A percentile compares a stretch with the other conserved stretches of the same genome.
These are phyloP conservation scores for Debaryomyces subglobosus DNA, from an alignment of 1,139 yeast species.

Conservation along the genomic window DNA sequence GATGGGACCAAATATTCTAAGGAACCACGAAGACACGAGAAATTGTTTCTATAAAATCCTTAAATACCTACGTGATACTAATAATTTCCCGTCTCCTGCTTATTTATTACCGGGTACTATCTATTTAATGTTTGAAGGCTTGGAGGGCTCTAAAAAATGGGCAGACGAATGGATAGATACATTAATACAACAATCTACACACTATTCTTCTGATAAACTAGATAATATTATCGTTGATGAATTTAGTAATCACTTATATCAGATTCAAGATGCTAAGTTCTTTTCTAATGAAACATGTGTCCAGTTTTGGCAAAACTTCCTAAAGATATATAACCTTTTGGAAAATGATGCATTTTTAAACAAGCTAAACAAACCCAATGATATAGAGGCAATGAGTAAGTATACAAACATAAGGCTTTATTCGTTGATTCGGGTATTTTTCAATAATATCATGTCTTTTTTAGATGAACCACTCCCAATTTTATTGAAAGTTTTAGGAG, in stretches of 20 bases:
- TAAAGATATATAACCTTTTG: constrained; percentile 42
- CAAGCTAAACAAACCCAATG: constrained; percentile 46
- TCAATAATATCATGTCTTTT: constrained; percentile 53
- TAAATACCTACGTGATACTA: constrained; percentile 23
- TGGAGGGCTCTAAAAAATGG: constrained; percentile 49
- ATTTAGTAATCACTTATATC: constrained; percentile 50
- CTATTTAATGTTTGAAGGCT: constrained; percentile 56
- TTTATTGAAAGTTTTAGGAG: constrained; percentile 49
- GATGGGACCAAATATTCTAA: constrained; percentile 51
- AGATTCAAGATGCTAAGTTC: constrained; percentile 54
- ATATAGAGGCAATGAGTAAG: constrained; percentile 45
- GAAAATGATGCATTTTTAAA: constrained; percentile 42
- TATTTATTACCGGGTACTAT: constrained; percentile 50
- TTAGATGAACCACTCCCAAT: constrained; percentile 58
- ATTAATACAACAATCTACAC: constrained; percentile 15
- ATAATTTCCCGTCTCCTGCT: constrained; percentile 13
- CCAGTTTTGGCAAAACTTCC: constrained; percentile 56
- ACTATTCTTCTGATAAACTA: constrained; percentile 18
- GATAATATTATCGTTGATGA: constrained; percentile 54
- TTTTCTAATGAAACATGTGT: constrained; percentile 48
- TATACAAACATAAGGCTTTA: constrained; percentile 41
- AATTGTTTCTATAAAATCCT: constrained; percentile 26
- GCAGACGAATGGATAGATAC: constrained; percentile 34
- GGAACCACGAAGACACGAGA: constrained; percentile 37
- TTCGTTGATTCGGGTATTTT: constrained; percentile 49